Percentiles rank a stretch among this genome's conserved stretches.
Evolutionary conservation across 1,139 yeast species (phyloP).

Genomic region (Yamadazyma sp.): DNA sequence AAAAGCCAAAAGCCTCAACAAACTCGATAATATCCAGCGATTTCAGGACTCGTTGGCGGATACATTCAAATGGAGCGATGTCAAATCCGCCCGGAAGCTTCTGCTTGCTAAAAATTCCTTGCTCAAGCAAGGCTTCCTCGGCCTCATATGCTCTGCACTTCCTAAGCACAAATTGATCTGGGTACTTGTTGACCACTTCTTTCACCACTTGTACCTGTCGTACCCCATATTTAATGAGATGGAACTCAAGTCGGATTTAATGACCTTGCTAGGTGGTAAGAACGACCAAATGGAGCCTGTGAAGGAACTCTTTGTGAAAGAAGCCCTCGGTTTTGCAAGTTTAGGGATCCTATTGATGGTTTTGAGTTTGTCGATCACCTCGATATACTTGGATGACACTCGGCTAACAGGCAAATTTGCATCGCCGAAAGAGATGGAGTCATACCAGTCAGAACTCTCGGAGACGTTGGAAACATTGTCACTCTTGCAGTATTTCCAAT

Average conservation of each 20-base stretch:
- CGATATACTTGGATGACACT: slow-evolving; percentile 30
- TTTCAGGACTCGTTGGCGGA: background rate
- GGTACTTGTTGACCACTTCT: slow-evolving; percentile 27
- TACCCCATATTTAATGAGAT: slow-evolving; percentile 51
- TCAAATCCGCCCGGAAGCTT: background rate
- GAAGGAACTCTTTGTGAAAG: slow-evolving; percentile 12
- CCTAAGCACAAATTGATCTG: slow-evolving; percentile 30
- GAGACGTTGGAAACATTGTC: slow-evolving; percentile 20
- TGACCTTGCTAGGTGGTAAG: background rate
- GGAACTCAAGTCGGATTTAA: slow-evolving; percentile 15
- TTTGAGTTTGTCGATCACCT: slow-evolving; percentile 13
- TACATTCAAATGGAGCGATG: background rate
- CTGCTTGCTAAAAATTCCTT: background rate
- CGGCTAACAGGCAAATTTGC: slow-evolving; percentile 11
- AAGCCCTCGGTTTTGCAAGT: slow-evolving; percentile 21
- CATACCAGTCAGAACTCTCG: slow-evolving; percentile 24
- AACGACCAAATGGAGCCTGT: slow-evolving; percentile 21
- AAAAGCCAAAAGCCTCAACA: background rate
- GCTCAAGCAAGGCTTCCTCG: slow-evolving; percentile 11
- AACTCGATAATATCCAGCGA: background rate
- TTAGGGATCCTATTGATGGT: slow-evolving; percentile 24
- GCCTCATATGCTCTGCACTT: slow-evolving; percentile 24
- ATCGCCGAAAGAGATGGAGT: slow-evolving; percentile 14
- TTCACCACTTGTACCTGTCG: slow-evolving; percentile 44
- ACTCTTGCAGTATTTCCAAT: slow-evolving; percentile 37